Base-by-base conservation (phyloP, 2,329 filamentous ascomycete species). In the Zasmidium cellare region DNA sequence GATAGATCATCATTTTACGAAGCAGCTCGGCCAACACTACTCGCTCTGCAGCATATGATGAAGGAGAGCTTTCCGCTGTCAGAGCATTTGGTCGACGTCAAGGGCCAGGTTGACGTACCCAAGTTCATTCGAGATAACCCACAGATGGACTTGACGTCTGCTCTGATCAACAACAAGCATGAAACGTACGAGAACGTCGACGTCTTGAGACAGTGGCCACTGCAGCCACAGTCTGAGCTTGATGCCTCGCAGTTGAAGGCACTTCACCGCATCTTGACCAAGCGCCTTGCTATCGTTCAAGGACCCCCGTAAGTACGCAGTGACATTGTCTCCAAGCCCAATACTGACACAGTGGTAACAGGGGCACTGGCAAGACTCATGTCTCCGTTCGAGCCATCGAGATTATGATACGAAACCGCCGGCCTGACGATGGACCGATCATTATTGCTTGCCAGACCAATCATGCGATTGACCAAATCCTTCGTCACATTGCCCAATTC, bases 381-480 rank as follows among this genome's bases (percentile, higher is more conserved):
- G 88, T 92, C 0, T 94, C 91, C 0, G 84, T 93, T 1, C 77
- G 86, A 23, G 88, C 88, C 0, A 72, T 97, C 9, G 84, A 83
- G 48, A 79, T 87, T 1, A 76, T 92, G 53, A 76, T 91, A 0
- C 74, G 79, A 1, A 90, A 88, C 53, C 80, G 84, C 67, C 70
- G 72, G 1, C 66, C 69, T 1, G 77, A 74, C 0, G 84, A 87
- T 57, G 82, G 86, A 9, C 90, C 90, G 0, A 86, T 97, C 25
- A 80, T 96, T 19, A 80, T 96, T 2, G 84, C 91, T 0, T 91
- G 91, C 7, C 91, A 96, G 67, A 97, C 92, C 0, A 97, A 97
- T 58, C 91, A 96, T 72, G 92, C 92, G 0, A 77, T 96, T 0
- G 92, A 97, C 65, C 92, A 96, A 69, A 78, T 97, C 0, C 77